These are phyloP conservation scores for Maudiozyma pseudohumilis DNA, from an alignment of 805 yeast genomes.

Conservation along the genomic window DNA sequence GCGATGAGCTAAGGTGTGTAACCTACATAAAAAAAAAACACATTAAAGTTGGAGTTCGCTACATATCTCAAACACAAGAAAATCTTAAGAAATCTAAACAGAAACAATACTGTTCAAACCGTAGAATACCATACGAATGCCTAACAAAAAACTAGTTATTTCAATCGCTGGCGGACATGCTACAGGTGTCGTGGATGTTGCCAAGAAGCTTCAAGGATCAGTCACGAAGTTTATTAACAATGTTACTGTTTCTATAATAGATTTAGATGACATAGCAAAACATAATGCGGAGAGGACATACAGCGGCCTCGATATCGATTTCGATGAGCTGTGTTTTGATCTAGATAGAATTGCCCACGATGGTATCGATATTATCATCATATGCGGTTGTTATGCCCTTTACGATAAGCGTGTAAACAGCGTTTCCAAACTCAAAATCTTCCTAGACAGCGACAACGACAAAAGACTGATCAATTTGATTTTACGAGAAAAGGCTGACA, in stretches of 20 bases:
- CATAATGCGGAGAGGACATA: slow-evolving; percentile 11
- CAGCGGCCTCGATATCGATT: slow-evolving; percentile 27
- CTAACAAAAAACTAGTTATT: slow-evolving; percentile 8
- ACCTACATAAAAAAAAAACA: no score
- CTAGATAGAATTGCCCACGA: slow-evolving; percentile 6
- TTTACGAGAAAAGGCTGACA: slow-evolving; percentile 11
- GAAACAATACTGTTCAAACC: no score
- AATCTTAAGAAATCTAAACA: no score
- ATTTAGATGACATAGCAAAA: slow-evolving; percentile 31
- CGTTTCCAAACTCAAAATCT: slow-evolving; percentile 56
- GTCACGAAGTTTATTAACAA: slow-evolving; percentile 16
- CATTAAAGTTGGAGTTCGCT: no score
- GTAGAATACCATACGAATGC: no score
- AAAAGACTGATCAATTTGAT: slow-evolving; percentile 76
- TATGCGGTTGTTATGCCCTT: slow-evolving; percentile 75
- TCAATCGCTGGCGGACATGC: slow-evolving; percentile 28
- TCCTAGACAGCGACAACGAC: slow-evolving; percentile 79
- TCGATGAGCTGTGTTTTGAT: slow-evolving; percentile 19
- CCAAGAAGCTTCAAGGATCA: slow-evolving; percentile 31
- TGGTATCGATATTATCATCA: slow-evolving; percentile 32
- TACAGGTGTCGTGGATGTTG: slow-evolving; percentile 26
- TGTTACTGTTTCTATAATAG: slow-evolving; percentile 29
- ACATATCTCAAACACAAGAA: no score
- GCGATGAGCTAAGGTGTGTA: no score
- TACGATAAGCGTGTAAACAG: slow-evolving; percentile 48